Base-by-base conservation (phyloP, 176 grass and related monocot species). In the Puccinellia tenuiflora region DNA sequence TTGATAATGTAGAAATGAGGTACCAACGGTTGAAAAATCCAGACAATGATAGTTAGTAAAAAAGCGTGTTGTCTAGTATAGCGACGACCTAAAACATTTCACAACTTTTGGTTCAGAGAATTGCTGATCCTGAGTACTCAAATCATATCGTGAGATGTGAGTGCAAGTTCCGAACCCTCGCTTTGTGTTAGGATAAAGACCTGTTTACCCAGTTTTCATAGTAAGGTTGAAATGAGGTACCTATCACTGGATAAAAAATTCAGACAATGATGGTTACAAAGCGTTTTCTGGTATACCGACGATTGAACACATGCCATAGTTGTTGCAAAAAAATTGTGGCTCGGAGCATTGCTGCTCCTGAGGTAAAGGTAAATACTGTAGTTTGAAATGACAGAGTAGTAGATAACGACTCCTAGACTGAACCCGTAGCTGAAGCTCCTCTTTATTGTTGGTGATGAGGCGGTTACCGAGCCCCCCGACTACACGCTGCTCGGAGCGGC, bases 251-350 rank as follows among this genome's bases (percentile, higher is more conserved):
- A 16, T 54, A 50, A 37, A n/a, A 56, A 12, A 40, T 45, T 33
- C 61, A 24, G 10, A 85, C 24, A 47, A 11, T 45, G 87, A 42
- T 76, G 40, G 9, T 38, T 59, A 22, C 18, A 77, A 60, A 34
- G 77, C 47, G 33, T 13, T 25, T 71, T 78, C 53, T 79, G 73
- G 60, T 63, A 17, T 46, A 53, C 72, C n/a, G 83, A 55, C 25
- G 66, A 14, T 16, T 15, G 14, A 31, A 17, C 75, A 72, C 78
- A 31, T 40, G 7, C 63, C 62, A 33, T 12, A 3, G 63, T 17
- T 66, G 73, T 29, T 51, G 39, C 25, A 13, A 2, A 7, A 34
- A 2, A 2, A n/a, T 34, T 4, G 62, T 65, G 48, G 16, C 63
- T 72, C 34, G 54, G 72, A 50, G 38, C 3, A 5, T 30, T 48